Evolutionary conservation across 257 asterid species (phyloP).

Genomic region (Marsdenia floribunda): DNA sequence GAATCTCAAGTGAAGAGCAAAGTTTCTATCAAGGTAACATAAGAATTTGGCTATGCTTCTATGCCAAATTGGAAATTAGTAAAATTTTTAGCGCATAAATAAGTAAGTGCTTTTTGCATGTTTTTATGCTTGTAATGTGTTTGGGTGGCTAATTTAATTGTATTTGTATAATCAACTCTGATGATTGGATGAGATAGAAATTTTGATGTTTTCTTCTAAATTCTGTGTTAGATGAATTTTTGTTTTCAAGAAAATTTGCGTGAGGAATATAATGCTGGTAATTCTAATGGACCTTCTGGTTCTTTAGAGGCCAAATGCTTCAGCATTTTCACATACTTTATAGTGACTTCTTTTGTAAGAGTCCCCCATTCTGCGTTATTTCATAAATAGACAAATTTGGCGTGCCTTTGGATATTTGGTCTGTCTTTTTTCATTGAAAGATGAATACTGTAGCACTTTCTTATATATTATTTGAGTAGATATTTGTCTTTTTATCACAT

Average conservation of each 20-base stretch:
- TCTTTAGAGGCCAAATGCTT: too few species aligned
- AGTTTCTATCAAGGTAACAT: constrained; percentile 63
- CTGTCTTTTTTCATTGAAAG: not conserved
- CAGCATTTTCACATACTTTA: not conserved
- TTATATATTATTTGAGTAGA: not conserved
- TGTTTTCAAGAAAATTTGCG: not conserved
- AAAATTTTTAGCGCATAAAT: not conserved
- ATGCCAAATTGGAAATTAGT: not conserved
- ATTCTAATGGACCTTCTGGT: not conserved
- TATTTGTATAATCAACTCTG: not conserved
- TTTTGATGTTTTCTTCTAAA: not conserved
- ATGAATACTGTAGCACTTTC: not conserved
- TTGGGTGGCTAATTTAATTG: not conserved
- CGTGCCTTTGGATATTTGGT: too few species aligned
- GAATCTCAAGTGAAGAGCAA: constrained; percentile 74
- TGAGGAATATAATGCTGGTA: not conserved
- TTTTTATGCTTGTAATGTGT: not conserved
- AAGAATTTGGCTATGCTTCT: not conserved
- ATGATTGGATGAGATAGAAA: not conserved
- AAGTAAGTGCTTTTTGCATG: not conserved
- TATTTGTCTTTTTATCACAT: not conserved
- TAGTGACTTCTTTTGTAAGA: too few species aligned
- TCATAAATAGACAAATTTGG: too few species aligned
- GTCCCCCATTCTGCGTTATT: too few species aligned
- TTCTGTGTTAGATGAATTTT: not conserved